phyloP scores from a whole-genome alignment of 495 filamentous ascomycete species.

The Alectoria sarmentosa region DNA sequence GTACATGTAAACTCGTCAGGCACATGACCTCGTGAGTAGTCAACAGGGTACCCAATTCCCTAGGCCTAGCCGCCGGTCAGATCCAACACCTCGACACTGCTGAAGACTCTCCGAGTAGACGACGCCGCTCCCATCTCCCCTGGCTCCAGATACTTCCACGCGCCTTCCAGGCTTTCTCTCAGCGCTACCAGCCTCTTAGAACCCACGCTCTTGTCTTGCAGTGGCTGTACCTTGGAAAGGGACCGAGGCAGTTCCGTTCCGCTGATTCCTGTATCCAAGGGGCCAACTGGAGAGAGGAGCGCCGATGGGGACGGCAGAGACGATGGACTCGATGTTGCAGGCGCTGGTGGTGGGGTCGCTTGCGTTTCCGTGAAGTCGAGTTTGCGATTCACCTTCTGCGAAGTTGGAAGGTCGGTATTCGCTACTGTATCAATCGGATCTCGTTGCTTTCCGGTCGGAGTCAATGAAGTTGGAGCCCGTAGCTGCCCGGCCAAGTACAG shows the following conservation, averaged over 20 bases:
- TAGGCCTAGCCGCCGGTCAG: conserved; percentile 12
- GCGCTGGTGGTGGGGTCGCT: neutral
- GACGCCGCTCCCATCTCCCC: conserved; percentile 6
- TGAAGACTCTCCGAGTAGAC: conserved; percentile 2
- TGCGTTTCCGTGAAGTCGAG: conserved; percentile 11
- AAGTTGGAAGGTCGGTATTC: neutral
- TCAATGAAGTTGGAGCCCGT: neutral
- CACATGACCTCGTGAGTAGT: neutral
- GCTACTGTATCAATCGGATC: neutral
- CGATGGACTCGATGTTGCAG: neutral
- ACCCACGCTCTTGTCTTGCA: neutral
- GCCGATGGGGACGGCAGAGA: conserved; percentile 21
- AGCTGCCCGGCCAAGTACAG: neutral
- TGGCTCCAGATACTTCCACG: conserved; percentile 24
- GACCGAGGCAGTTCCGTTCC: no score
- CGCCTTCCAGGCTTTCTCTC: conserved; percentile 25
- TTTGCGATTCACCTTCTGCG: conserved; percentile 15
- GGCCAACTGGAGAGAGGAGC: conserved; percentile 9
- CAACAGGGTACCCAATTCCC: neutral
- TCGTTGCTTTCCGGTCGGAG: neutral
- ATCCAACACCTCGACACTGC: conserved; percentile 24
- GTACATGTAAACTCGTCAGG: neutral
- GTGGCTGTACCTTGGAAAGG: neutral
- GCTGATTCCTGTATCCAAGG: neutral
- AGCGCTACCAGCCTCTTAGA: conserved; percentile 14